Percentiles rank a stretch among this genome's conserved stretches.
phyloP scores from a whole-genome alignment of 2,329 filamentous ascomycete species.

The Ceratocystiopsis sp. region DNA sequence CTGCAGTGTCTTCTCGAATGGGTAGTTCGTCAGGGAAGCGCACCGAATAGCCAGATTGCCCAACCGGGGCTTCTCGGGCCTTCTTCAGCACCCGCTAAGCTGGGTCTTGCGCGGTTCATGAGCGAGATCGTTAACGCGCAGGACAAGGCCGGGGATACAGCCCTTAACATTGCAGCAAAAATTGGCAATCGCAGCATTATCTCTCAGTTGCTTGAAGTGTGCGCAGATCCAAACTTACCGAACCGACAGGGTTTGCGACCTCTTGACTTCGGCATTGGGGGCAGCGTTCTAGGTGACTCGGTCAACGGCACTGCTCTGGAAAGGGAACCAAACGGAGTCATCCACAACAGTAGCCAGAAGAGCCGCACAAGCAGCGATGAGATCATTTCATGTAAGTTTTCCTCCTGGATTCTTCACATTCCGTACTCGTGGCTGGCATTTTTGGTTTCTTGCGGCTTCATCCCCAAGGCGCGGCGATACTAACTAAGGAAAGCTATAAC shows the following conservation, averaged over 20 bases:
- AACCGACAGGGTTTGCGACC: slow-evolving; percentile 81
- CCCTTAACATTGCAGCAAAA: slow-evolving; percentile 79
- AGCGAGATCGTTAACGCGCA: slow-evolving; percentile 92
- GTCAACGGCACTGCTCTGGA: slow-evolving; percentile 24
- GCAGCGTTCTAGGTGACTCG: slow-evolving; percentile 33
- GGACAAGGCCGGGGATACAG: slow-evolving; percentile 87
- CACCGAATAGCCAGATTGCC: slow-evolving; percentile 23
- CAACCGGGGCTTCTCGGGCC: slow-evolving; percentile 8
- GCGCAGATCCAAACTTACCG: slow-evolving; percentile 78
- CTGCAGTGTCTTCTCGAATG: slow-evolving; percentile 88
- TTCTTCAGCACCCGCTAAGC: slow-evolving; percentile 35
- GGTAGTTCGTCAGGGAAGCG: slow-evolving; percentile 63
- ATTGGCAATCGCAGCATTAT: slow-evolving; percentile 92
- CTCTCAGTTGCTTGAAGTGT: slow-evolving; percentile 88
- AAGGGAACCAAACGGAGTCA: slow-evolving; percentile 24
- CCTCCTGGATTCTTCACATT: not conserved
- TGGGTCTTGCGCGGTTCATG: slow-evolving; percentile 86
- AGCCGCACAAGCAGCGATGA: slow-evolving; percentile 61
- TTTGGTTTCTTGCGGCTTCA: too few species aligned
- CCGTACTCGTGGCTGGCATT: too few species aligned
- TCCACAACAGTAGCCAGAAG: slow-evolving; percentile 31
- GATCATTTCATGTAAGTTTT: slow-evolving; percentile 55
- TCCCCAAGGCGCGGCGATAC: not conserved
- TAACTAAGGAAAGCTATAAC: slow-evolving; percentile 48
- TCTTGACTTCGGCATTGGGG: slow-evolving; percentile 85